Base-by-base conservation (phyloP, 2,329 filamentous ascomycete genomes). In the Periconia macrospinosa region DNA sequence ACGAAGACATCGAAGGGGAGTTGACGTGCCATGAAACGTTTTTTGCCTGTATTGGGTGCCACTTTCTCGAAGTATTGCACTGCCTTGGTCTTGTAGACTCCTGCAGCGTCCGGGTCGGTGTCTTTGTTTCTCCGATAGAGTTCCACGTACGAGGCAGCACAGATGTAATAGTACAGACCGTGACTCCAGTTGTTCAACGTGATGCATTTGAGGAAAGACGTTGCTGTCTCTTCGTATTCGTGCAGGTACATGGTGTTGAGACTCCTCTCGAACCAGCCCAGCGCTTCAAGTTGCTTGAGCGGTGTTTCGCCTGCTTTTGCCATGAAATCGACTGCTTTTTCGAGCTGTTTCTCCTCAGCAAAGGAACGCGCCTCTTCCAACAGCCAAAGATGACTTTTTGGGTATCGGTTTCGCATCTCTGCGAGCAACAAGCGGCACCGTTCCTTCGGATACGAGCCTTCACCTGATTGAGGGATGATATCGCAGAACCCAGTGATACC, bases 1-100 rank as follows among this genome's bases (percentile, higher is more conserved):
- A 94, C 86, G 65, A 95, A 97, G 3, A 88, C 79, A 71, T 99
- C 94, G 58, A 99, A 92, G 0, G 94, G 94, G 11, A 97, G 79
- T 65, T 95, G 91, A 19, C 88, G 85, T 0, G 91, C 89, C 88
- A 97, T 90, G 72, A 99, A 91, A 41, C 86, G 86, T 76, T 96
- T 96, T 76, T 90, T 92, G 40, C 92, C 92, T 0, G 89, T 87
- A 47, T 90, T 81, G 0, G 84, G 81, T 0, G 90, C 88, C 0
- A 88, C 90, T 65, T 87, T 89, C 41, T 84, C 81, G 59, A 97
- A 79, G 47, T 88, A 83, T 52, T 89, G 83, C 47, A 87, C 86
- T 0, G 92, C 89, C 56, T 76, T 70, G 2, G 59, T 57, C 9
- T 72, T 75, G 50, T 79, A 72, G 41, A 67, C 59, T n/a, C 65